These are phyloP conservation scores for Kodamaea neixiangensis DNA, from an alignment of 805 yeast genomes.

Conservation along the genomic window DNA sequence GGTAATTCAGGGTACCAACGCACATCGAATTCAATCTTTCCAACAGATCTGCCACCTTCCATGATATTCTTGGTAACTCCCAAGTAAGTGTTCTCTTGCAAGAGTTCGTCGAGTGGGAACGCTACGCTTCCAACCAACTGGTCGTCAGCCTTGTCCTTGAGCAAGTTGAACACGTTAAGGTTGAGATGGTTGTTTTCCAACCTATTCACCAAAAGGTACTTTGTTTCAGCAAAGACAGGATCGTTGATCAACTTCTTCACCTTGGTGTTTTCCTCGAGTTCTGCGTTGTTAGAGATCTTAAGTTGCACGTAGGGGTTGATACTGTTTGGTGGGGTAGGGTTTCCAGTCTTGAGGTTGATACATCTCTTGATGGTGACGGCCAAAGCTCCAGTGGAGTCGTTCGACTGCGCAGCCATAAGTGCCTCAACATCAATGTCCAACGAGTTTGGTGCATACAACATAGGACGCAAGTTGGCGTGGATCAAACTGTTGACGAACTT, in stretches of 20 bases:
- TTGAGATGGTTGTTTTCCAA: slow-evolving; percentile 56
- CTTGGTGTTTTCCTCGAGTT: slow-evolving; percentile 53
- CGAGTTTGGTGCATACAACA: slow-evolving; percentile 82
- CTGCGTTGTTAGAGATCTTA: slow-evolving; percentile 38
- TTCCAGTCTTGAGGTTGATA: slow-evolving; percentile 45
- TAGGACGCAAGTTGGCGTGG: slow-evolving; percentile 70
- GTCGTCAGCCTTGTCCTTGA: slow-evolving; percentile 56
- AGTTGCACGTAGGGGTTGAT: slow-evolving; percentile 59
- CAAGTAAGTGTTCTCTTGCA: slow-evolving; percentile 53
- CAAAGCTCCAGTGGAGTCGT: slow-evolving; percentile 70
- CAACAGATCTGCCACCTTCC: slow-evolving; percentile 57
- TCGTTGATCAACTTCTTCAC: slow-evolving; percentile 55
- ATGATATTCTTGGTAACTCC: slow-evolving; percentile 45
- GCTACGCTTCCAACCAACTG: slow-evolving; percentile 47
- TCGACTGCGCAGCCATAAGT: slow-evolving; percentile 59
- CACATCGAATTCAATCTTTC: slow-evolving; percentile 58
- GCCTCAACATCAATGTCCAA: slow-evolving; percentile 75
- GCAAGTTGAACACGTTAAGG: slow-evolving; percentile 55
- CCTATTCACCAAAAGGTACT: slow-evolving; percentile 56
- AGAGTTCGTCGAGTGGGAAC: slow-evolving; percentile 58
- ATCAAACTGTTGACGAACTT: slow-evolving; percentile 69
- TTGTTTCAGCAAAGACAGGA: slow-evolving; percentile 70
- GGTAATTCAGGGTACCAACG: slow-evolving; percentile 51
- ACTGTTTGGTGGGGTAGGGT: slow-evolving; percentile 41
- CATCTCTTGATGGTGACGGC: slow-evolving; percentile 63